phyloP scores from a whole-genome alignment of 352 stramenopile genomes.

The Phytophthora lateralis region DNA sequence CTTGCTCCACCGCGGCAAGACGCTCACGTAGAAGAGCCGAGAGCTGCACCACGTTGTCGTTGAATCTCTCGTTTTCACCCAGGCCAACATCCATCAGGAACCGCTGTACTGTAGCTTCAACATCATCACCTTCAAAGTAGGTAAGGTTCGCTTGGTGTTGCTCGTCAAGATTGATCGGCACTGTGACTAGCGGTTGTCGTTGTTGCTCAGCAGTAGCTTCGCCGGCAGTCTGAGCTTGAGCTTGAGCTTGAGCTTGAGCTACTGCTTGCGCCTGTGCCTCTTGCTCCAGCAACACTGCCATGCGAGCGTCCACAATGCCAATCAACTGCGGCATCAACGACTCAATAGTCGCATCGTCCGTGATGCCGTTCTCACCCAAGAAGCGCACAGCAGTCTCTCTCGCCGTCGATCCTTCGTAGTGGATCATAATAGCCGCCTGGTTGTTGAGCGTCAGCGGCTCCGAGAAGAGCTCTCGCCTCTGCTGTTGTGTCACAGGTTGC shows the following conservation, averaged over 20 bases:
- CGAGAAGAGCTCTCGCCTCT: constrained; percentile 63
- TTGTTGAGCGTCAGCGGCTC: constrained; percentile 67
- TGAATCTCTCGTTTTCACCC: constrained; percentile 45
- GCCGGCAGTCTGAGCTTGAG: neutral
- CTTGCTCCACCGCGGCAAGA: constrained; percentile 27
- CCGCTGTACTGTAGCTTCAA: constrained; percentile 67
- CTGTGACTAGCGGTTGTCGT: constrained; percentile 45
- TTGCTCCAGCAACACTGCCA: constrained; percentile 52
- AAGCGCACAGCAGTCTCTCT: constrained; percentile 66
- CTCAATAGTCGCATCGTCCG: constrained; percentile 41
- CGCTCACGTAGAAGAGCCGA: constrained; percentile 42
- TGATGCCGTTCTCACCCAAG: constrained; percentile 62
- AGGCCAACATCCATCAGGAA: constrained; percentile 66
- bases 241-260: constrained; percentile 4
- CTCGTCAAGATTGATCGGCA: constrained; percentile 61
- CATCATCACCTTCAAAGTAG: constrained; percentile 78
- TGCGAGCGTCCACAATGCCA: constrained; percentile 58
- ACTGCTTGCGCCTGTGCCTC: constrained; percentile 23
- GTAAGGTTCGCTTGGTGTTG: constrained; percentile 51
- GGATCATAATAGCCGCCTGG: constrained; percentile 52
- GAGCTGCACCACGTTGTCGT: constrained; percentile 50
- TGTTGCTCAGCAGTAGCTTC: constrained; percentile 14
- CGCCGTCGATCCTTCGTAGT: constrained; percentile 67
- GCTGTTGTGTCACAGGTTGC: constrained; percentile 16
- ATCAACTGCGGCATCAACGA: constrained; percentile 58